phyloP scores from a whole-genome alignment of 2,329 filamentous ascomycete genomes.

The Epichloe glyceriae region DNA sequence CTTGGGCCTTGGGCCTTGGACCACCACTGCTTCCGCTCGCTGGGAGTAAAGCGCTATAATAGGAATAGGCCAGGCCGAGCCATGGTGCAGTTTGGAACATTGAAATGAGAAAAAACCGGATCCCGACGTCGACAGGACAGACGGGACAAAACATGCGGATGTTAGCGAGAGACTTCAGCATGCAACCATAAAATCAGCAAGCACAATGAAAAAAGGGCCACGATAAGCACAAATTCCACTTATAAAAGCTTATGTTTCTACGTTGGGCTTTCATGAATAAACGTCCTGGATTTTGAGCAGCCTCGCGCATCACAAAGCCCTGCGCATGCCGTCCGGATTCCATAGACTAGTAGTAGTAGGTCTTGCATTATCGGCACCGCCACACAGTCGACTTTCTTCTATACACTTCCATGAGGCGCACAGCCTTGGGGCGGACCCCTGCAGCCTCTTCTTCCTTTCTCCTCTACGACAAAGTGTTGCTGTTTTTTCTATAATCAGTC shows the following conservation, averaged over 20 bases:
- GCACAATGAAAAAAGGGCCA: background rate
- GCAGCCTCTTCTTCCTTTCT: slow-evolving; percentile 13
- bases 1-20: too few relatives aligned
- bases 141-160: background rate
- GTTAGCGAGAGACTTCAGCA: slow-evolving; percentile 1
- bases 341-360: background rate
- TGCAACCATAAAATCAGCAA: background rate
- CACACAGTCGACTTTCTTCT: slow-evolving; percentile 29
- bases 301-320: background rate
- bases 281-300: background rate
- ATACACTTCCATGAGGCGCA: slow-evolving; percentile 31
- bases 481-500: background rate
- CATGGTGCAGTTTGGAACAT: background rate
- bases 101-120: background rate
- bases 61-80: background rate
- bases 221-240: background rate
- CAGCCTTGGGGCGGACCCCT: slow-evolving; percentile 16
- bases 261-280: background rate
- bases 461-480: background rate
- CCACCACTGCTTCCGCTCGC: too few relatives aligned
- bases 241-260: background rate
- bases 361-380: slow-evolving; percentile 18
- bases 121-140: background rate
- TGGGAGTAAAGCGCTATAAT: background rate
- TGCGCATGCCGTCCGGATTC: background rate